Conservation (phyloP, 1,139 yeast species). For the Diutina catenulata region DNA sequence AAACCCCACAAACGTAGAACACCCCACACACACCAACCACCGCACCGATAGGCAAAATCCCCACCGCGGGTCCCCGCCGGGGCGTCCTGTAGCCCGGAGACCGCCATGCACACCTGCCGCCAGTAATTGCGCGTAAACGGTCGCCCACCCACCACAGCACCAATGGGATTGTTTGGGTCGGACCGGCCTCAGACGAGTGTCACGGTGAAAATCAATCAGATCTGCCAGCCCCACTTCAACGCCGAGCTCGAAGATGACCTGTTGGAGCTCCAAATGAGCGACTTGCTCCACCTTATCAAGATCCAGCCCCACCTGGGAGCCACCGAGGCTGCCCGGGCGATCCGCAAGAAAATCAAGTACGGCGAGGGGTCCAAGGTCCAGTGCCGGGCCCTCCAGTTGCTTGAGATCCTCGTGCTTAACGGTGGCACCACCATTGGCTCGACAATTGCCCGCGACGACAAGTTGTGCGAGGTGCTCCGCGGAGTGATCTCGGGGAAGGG, state of each 20-base stretch:
- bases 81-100: no score
- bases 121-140: no score
- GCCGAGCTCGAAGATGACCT: slow-evolving; percentile 21
- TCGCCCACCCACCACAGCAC: no score
- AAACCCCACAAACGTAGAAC: no score
- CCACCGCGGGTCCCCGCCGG: no score
- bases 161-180: slow-evolving; percentile 37
- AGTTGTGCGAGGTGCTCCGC: slow-evolving; percentile 54
- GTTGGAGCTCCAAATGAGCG: slow-evolving; percentile 23
- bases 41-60: no score
- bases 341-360: slow-evolving; percentile 79
- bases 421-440: slow-evolving; percentile 43
- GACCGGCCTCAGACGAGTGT: slow-evolving; percentile 41
- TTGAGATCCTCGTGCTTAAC: slow-evolving; percentile 70
- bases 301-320: slow-evolving; percentile 16
- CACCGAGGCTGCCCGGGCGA: slow-evolving; percentile 36
- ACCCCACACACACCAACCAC: no score
- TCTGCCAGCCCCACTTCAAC: slow-evolving; percentile 26
- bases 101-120: no score
- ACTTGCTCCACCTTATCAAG: slow-evolving; percentile 26
- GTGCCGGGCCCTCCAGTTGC: slow-evolving; percentile 50
- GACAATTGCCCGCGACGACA: slow-evolving; percentile 56
- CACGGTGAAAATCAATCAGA: slow-evolving; percentile 37
- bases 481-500: slow-evolving; percentile 30
- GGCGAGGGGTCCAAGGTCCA: slow-evolving; percentile 53